phyloP scores from a whole-genome alignment of 225 moss, liverwort and hornwort species.

The Straminergon stramineum region DNA sequence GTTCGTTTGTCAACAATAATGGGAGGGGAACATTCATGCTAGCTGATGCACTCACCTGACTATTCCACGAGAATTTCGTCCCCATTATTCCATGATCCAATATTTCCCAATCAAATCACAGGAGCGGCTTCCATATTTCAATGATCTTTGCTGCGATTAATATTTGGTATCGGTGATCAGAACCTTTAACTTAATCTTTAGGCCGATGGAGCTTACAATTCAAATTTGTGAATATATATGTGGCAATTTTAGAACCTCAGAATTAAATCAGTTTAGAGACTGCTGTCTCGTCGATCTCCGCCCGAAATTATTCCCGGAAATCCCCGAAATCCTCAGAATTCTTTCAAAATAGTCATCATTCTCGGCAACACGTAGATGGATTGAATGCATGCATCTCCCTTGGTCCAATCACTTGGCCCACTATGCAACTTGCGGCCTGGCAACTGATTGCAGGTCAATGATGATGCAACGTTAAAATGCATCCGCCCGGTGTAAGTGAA shows the following conservation, averaged over 20 bases:
- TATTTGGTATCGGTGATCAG: not conserved
- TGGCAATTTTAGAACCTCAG: not conserved
- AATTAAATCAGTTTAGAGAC: not conserved
- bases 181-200: not conserved
- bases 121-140: not conserved
- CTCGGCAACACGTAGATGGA: too few species aligned
- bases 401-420: too few species aligned
- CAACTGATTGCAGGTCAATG: not conserved
- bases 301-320: not conserved
- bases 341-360: not conserved
- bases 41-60: not conserved
- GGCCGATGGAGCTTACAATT: not conserved
- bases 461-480: not conserved
- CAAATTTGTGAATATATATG: not conserved
- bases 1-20: not conserved
- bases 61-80: not conserved
- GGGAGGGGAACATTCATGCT: not conserved
- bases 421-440: not conserved
- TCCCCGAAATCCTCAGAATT: not conserved
- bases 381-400: not conserved
- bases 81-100: not conserved
- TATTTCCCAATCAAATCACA: not conserved
- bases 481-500: too few species aligned
- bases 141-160: not conserved
- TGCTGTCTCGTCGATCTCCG: not conserved